These are phyloP conservation scores for Arabidopsis suecica DNA, from an alignment of 345 rosid genomes.

Conservation along the genomic window DNA sequence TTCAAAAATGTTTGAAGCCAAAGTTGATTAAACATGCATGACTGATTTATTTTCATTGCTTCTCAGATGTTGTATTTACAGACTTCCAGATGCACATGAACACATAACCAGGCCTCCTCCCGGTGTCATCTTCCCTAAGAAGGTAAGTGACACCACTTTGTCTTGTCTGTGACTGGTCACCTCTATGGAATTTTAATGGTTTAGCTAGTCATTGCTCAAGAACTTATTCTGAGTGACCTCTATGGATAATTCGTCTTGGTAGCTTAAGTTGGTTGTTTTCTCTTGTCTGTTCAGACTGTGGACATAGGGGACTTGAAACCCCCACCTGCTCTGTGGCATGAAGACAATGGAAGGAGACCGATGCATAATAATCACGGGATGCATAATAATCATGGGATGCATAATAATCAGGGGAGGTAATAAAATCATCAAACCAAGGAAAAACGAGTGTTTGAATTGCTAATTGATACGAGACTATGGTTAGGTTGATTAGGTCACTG, in stretches of 20 bases:
- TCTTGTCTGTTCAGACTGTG: slow-evolving; percentile 58
- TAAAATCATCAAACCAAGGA: slow-evolving; percentile 11
- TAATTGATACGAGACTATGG: too few relatives aligned
- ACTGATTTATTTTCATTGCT: slow-evolving; percentile 23
- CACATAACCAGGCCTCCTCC: slow-evolving; percentile 77
- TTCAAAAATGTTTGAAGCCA: neutral
- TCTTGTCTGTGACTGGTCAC: neutral
- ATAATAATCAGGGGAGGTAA: slow-evolving; percentile 50
- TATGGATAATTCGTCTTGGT: neutral
- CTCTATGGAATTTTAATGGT: slow-evolving; percentile 4
- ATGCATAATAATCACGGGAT: slow-evolving; percentile 50
- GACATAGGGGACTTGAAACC: slow-evolving; percentile 70
- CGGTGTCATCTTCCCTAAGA: slow-evolving; percentile 86
- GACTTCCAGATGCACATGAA: slow-evolving; percentile 79
- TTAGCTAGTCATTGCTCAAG: slow-evolving; percentile 3
- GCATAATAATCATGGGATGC: slow-evolving; percentile 46
- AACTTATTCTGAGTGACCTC: slow-evolving; percentile 11
- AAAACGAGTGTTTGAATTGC: neutral
- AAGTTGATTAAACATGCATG: slow-evolving; percentile 1
- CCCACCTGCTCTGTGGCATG: slow-evolving; percentile 87
- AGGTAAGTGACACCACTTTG: slow-evolving; percentile 51
- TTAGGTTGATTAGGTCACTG: too few relatives aligned
- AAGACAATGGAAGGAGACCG: slow-evolving; percentile 73
- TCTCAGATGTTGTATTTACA: slow-evolving; percentile 81
- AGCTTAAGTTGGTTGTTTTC: slow-evolving; percentile 16